Evolutionary conservation across 1,139 yeast genomes (phyloP), one percentile per base, ranked within the genome.

Genomic region (Tardiomyces blankii): DNA sequence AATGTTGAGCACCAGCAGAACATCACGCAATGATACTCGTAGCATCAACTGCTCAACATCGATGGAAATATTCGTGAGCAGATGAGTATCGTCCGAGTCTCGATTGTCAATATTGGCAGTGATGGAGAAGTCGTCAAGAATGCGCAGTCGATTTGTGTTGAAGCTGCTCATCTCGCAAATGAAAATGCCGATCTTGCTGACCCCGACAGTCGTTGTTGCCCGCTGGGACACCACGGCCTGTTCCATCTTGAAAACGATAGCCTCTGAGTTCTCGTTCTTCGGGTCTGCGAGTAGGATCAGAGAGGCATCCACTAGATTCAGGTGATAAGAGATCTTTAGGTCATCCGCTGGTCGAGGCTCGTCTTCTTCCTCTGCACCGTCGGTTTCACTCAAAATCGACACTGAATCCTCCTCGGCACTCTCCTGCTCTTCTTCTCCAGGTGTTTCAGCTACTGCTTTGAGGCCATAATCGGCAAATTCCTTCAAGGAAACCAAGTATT

Each of bases 61-160:
- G 3, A 84, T 73, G 48, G 80, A 82, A 27, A 88, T 72, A 33
- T 74, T 71, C 0, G 94, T 80, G 46, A 86, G 61, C 45, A 74
- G 72, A 13, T 75, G 74, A 0, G 75, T 73, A 0, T 70, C 62
- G 1, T 80, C 74, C 0, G 93, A 77, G 1, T 82, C 82, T 40
- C 89, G 70, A 13, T 76, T 71, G 57, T 89, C 96, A 49, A 84
- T 69, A 0, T 87, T 77, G 51, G 86, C 73, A 0, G 89, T 78
- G 7, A 88, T 66, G 1, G 95, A 82, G 63, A 91, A 91, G 58
- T 91, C 96, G 62, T 93, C 97, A 51, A 93, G 72, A 38, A 93
- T 75, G 49, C 96, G 69, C 45, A 89, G 69, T 42, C 80, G 72
- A 46, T 73, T 73, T 12, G 73, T 73, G 21, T 80, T 79, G 47